phyloP scores from a whole-genome alignment of 2,329 filamentous ascomycete genomes.

The Colletotrichum spinosum region DNA sequence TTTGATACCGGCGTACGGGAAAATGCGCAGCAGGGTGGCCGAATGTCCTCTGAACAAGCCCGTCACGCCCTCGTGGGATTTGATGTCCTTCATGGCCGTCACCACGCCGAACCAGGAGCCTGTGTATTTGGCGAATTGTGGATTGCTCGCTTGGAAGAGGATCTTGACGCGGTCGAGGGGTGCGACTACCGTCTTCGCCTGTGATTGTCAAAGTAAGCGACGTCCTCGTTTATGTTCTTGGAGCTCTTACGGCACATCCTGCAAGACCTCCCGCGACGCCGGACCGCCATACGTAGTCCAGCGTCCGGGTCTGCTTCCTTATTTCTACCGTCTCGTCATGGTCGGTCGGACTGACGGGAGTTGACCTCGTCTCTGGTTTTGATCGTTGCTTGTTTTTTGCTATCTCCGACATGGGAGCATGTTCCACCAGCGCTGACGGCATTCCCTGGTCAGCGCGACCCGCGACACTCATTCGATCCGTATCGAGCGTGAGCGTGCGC shows the following conservation, averaged over 20 bases:
- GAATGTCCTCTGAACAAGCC: slow-evolving; percentile 96
- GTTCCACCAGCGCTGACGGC: slow-evolving; percentile 65
- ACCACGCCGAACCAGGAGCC: slow-evolving; percentile 88
- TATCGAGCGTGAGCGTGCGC: slow-evolving; percentile 1
- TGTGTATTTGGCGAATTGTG: slow-evolving; percentile 92
- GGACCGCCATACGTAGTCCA: slow-evolving; percentile 86
- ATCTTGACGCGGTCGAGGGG: slow-evolving; percentile 99
- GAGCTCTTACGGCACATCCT: slow-evolving; percentile 82
- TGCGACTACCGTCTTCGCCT: slow-evolving; percentile 96
- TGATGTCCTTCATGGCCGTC: slow-evolving; percentile 87
- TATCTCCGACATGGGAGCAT: slow-evolving; percentile 70
- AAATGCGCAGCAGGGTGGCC: slow-evolving; percentile 92
- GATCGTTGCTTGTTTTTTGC: slow-evolving; percentile 49
- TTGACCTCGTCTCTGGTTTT: slow-evolving; percentile 45
- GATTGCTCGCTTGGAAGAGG: slow-evolving; percentile 95
- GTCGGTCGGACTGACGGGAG: slow-evolving; percentile 62
- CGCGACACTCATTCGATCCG: slow-evolving; percentile 18
- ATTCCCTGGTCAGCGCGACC: slow-evolving; percentile 54
- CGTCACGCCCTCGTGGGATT: slow-evolving; percentile 75
- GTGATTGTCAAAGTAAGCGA: slow-evolving; percentile 22
- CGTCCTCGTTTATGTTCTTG: not conserved
- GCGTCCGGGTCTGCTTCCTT: slow-evolving; percentile 69
- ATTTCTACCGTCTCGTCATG: slow-evolving; percentile 61
- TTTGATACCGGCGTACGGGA: slow-evolving; percentile 97
- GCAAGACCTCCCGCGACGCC: slow-evolving; percentile 90